Base-by-base conservation (phyloP, 345 rosid genomes). In the Arabidopsis suecica region DNA sequence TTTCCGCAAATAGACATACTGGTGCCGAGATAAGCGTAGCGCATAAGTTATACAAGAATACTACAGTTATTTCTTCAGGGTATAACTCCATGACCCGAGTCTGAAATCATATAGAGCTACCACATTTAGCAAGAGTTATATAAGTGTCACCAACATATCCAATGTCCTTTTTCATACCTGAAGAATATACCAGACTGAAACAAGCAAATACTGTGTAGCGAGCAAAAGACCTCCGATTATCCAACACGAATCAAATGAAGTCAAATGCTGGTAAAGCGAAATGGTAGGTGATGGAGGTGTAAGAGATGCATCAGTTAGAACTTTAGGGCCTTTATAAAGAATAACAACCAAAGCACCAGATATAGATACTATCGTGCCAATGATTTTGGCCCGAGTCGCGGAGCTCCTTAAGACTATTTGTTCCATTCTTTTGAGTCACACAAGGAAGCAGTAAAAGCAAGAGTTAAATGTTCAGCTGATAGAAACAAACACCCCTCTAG, bases 41-140 rank as follows among this genome's bases (percentile, higher is more conserved):
- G 5, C 48, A 76, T 36, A 83, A 69, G 73, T n/a, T 48, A 81
- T 63, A 71, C 14, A 79, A 65, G 68, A 81, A 76, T 0, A 69
- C 74, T 13, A 82, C 68, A 0, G 66, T 63, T 44, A 83, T 11
- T 68, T 73, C 82, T 63, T 72, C 80, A 45, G 85, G 86, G 65
- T 81, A 84, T 32, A 72, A 68, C 75, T 76, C 60, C 86, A 87
- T 78, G 49, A 85, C 38, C 40, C 57, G 80, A 18, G 86, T 53
- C 88, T 87, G 67, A 41, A 57, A 72, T n/a, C 23, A 63, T 28
- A 59, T 36, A 72, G 32, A 72, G 42, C 28, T 14, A 16, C 9
- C 12, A 1, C 12, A 47, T 7, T 69, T 38, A 55, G 66, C 30
- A 25, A 33, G 13, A 62, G 2, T 44, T 51, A 10, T 41, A 47